Evolutionary conservation across 1,284 basidiomycete species (phyloP).

Genomic region (Grifola frondosa): DNA sequence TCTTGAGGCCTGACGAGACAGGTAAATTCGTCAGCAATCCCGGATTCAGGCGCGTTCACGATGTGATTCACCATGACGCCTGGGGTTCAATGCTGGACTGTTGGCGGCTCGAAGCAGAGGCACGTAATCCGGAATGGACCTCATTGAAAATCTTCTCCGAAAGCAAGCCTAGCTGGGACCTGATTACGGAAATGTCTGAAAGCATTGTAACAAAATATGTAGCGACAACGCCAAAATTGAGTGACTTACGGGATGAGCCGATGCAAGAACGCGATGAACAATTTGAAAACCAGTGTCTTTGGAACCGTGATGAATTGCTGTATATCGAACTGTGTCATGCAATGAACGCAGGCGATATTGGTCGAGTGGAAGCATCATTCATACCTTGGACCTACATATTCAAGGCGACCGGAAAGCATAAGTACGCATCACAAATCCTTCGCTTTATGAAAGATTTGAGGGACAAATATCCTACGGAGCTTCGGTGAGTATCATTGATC

Average conservation of each 20-base stretch:
- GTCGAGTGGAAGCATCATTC: slow-evolving; percentile 28
- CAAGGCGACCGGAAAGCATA: slow-evolving; percentile 26
- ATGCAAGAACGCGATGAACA: slow-evolving; percentile 14
- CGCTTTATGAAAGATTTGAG: slow-evolving; percentile 19
- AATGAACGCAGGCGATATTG: slow-evolving; percentile 33
- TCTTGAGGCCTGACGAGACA: slow-evolving; percentile 28
- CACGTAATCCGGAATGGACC: not conserved
- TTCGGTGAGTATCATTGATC: slow-evolving; percentile 17
- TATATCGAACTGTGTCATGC: slow-evolving; percentile 31
- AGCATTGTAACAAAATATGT: slow-evolving; percentile 16
- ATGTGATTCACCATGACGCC: slow-evolving; percentile 30
- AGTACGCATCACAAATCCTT: slow-evolving; percentile 30
- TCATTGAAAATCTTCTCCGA: slow-evolving; percentile 19
- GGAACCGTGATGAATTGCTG: slow-evolving; percentile 25
- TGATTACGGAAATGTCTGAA: slow-evolving; percentile 16
- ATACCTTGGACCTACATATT: slow-evolving; percentile 30
- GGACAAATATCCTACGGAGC: slow-evolving; percentile 14
- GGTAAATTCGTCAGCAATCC: slow-evolving; percentile 28
- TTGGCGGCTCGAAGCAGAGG: slow-evolving; percentile 11
- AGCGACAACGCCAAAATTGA: no score
- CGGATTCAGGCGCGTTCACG: slow-evolving; percentile 34
- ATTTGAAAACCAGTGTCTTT: slow-evolving; percentile 22
- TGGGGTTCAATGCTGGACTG: slow-evolving; percentile 22
- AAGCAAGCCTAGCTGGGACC: slow-evolving; percentile 21
- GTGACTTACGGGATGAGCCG: slow-evolving; percentile 3